Evolutionary conservation across 2,329 filamentous ascomycete genomes (phyloP).

Genomic region (Dryadomyces sulphureus): DNA sequence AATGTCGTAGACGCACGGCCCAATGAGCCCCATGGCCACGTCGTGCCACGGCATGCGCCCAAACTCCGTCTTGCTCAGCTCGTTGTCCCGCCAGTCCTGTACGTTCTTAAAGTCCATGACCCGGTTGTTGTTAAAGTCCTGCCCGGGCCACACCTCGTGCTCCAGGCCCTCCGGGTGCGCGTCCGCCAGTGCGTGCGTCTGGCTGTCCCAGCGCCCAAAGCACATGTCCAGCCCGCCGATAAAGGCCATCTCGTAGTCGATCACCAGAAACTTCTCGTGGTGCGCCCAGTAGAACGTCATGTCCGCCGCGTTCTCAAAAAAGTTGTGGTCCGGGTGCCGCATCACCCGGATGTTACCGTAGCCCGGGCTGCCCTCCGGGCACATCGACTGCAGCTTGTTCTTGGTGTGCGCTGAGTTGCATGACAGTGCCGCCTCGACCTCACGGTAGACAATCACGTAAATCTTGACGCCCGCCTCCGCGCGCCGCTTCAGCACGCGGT

Average conservation of each 20-base stretch:
- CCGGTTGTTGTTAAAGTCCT: constrained; percentile 96
- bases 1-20: constrained; percentile 83
- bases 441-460: constrained; percentile 83
- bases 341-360: constrained; percentile 79
- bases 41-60: constrained; percentile 99
- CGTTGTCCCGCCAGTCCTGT: constrained; percentile 82
- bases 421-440: constrained; percentile 66
- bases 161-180: constrained; percentile 71
- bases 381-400: constrained; percentile 63
- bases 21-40: constrained; percentile 80
- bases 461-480: constrained; percentile 93
- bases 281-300: constrained; percentile 98
- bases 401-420: constrained; percentile 94
- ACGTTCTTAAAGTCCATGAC: constrained; percentile 93
- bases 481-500: constrained; percentile 72
- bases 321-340: constrained; percentile 89
- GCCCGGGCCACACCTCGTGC: constrained; percentile 82
- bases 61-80: constrained; percentile 78
- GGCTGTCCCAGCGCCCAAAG: constrained; percentile 85
- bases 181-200: constrained; percentile 75
- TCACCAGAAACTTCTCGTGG: constrained; percentile 93
- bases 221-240: constrained; percentile 91
- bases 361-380: constrained; percentile 66
- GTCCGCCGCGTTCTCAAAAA: constrained; percentile 83
- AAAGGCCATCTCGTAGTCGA: constrained; percentile 82